Evolutionary conservation across 2,329 filamentous ascomycete species (phyloP), one percentile per base, ranked within the genome.

Genomic region (Pseudocercospora cruenta): DNA sequence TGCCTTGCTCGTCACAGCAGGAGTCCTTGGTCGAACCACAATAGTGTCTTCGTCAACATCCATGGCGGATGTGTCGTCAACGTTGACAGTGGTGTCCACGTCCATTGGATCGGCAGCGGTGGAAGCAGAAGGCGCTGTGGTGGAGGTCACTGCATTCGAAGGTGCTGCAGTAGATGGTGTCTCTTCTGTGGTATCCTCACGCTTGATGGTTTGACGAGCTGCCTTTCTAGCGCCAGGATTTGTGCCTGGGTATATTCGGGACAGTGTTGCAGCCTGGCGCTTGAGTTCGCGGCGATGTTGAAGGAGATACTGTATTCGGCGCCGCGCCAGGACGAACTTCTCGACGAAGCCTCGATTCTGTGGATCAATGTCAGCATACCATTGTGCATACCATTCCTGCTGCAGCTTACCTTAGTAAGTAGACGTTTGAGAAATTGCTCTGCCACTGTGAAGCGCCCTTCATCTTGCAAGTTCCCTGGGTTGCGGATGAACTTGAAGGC

Each of bases 401-500:
- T 39, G n/a, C 3, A 6, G 47, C 66, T 63, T 65, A 68, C 68
- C 49, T 70, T 63, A 14, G 54, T 39, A 19, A 69, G 62, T 47
- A 70, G 67, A 12, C 57, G 28, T 12, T 36, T 55, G 4, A 71
- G 54, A 33, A 69, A 68, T 7, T 63, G 63, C 28, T 58, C 51
- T 47, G 57, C 55, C 33, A 59, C 67, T 28, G 57, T 59, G 19
- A 62, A 36, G 1, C 61, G 62, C 51, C 33, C 53, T 3, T 24
- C 31, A n/a, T 70, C 31, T 39, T 63, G 39, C 24, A 31, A 26
- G 33, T 67, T 69, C 21, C 63, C 60, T 1, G 67, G 58, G 19
- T 67, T 61, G 14, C 47, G 64, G 22, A 72, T 51, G 49, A 62
- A 71, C 12, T 45, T 45, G 26, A 65, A 66, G 16, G 69, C 70